Evolutionary conservation across 805 yeast species (phyloP), one percentile per base, ranked within the genome.

Genomic region (Candida maris): DNA sequence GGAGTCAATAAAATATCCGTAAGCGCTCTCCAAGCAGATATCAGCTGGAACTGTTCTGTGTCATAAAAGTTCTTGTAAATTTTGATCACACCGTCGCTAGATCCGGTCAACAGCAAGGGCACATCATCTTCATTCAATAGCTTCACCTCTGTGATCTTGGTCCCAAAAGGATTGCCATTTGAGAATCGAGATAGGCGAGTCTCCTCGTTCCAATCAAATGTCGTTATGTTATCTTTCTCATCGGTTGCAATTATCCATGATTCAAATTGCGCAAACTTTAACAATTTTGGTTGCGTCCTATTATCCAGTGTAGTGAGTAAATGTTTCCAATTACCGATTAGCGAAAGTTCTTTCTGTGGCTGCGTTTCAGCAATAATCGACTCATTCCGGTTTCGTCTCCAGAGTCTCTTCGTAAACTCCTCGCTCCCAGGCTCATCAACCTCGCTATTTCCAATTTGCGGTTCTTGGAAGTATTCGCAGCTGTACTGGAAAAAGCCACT

Each of bases 381-480:
- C 56, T 93, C 97, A 55, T 93, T 93, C 48, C 97, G 70, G 52
- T 83, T 84, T 45, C 95, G 72, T 49, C 96, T 72, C 97, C 97
- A 93, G 17, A 85, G 62, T 39, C 94, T 69, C 46, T 77, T 80
- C 23, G 85, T 78, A 50, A 85, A 86, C 45, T 85, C 89, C 40
- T 81, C 77, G 38, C 96, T 85, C 0, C 97, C 97, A 0, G 95
- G 93, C 57, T 88, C 96, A 49, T 91, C 97, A 13, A 78, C 63
- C 48, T 91, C 97, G 36, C 76, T 73, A 39, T 77, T 80, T 8
- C 85, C 79, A 81, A 89, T 81, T 55, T 91, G 97, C 0, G 98
- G 97, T 54, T 89, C 97, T 52, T 89, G 95, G 65, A 91, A 93
- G 54, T 88, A 89, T 57, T 93, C 98, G 41, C 86, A 76, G 49